Conservation (phyloP, 208 protist species). For the Crithidia thermophila region DNA sequence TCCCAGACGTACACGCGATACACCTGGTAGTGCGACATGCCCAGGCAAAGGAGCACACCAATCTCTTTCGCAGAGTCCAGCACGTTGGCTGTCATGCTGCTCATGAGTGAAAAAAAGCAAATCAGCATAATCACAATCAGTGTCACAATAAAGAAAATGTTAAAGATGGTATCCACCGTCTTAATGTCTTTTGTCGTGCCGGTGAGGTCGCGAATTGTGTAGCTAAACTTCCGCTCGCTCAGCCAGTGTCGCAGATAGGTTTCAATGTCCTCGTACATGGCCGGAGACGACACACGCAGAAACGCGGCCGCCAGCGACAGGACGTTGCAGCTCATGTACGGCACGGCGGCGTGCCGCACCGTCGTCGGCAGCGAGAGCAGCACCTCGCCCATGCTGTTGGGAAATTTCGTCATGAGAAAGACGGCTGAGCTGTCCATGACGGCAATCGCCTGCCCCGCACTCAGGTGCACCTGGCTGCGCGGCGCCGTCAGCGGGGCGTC, state of each 20-base stretch:
- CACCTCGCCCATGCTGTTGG: conserved; percentile 40
- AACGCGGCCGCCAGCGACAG: conserved; percentile 9
- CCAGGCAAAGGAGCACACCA: conserved; percentile 89
- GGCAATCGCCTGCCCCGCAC: conserved; percentile 3
- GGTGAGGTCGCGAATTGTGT: conserved; percentile 20
- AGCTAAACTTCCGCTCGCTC: background rate
- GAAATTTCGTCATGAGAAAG: conserved; percentile 45
- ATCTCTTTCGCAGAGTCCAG: conserved; percentile 94
- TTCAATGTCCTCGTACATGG: conserved; percentile 19
- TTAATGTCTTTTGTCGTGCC: conserved; percentile 28
- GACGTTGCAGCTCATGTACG: conserved; percentile 30
- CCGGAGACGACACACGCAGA: conserved; percentile 20
- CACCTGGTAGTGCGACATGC: conserved; percentile 64
- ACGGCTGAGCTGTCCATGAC: conserved; percentile 43
- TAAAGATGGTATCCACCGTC: conserved; percentile 65
- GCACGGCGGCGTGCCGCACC: conserved; percentile 6
- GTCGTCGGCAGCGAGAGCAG: conserved; percentile 24
- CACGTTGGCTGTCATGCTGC: conserved; percentile 89
- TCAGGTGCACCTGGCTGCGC: background rate
- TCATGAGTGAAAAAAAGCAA: conserved; percentile 94
- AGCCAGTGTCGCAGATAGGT: conserved; percentile 16
- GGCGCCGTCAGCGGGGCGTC: background rate
- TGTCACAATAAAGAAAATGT: conserved; percentile 89
- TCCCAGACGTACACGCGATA: conserved; percentile 95
- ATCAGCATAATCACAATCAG: conserved; percentile 89